Evolutionary conservation across 2,329 filamentous ascomycete genomes (phyloP), one percentile per base, ranked within the genome.

Genomic region (Endoconidiophora laricicola): DNA sequence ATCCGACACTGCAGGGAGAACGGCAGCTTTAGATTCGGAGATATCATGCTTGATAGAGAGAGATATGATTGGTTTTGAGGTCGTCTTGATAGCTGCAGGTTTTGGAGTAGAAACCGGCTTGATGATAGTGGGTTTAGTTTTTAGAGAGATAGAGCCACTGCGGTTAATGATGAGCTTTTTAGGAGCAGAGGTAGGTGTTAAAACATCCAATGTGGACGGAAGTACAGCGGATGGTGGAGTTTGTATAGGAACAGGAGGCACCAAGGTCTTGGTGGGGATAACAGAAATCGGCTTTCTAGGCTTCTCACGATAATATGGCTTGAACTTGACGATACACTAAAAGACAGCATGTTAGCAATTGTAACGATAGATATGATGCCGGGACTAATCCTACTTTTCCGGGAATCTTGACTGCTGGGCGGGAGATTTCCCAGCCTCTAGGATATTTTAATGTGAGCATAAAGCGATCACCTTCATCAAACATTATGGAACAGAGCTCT

Each of bases 401-500:
- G 6, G 60, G 58, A n/a, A 63, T 58, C 53, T 63, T 61, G 50
- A 62, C 59, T 7, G 58, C 56, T 4, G 62, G 59, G 52, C 65
- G 61, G 54, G 63, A 61, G 14, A 61, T 61, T 55, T 58, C 65
- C 67, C 67, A 69, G 6, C 58, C 60, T 56, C 67, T 66, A 6
- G 67, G 67, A 47, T 67, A 58, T 52, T 61, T 61, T 14, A 69
- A 51, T 1, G 66, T 68, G 9, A 69, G 48, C 6, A 69, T 59
- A 63, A 65, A 70, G 46, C 61, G 62, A 42, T 60, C 58, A 10
- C 67, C 65, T 54, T 68, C 66, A 52, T 69, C 67, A 55, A 69
- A 69, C 65, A 70, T 69, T 62, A 67, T 66, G 7, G 62, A 64
- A 12, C 67, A 68, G n/a, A 70, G 53, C 54, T 69, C 65, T 43